Conservation (phyloP, 2,329 filamentous ascomycete genomes). For the Ceratocystiopsis minuta region DNA sequence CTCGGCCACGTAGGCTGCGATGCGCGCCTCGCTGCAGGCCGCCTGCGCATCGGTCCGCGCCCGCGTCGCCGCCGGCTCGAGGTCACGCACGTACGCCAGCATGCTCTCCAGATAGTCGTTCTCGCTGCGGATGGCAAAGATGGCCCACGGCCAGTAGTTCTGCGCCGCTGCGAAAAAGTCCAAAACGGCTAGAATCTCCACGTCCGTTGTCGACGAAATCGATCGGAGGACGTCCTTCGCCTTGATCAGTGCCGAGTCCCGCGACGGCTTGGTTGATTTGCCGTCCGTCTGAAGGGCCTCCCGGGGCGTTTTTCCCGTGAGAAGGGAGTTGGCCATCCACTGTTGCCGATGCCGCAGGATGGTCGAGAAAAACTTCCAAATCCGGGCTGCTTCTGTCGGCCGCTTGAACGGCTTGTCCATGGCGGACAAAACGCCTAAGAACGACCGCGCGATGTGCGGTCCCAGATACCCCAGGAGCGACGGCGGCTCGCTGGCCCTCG, state of each 20-base stretch:
- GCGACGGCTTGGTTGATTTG: constrained; percentile 29
- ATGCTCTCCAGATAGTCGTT: constrained; percentile 54
- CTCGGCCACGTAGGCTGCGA: constrained; percentile 71
- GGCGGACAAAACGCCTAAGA: constrained; percentile 59
- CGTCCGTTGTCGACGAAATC: constrained; percentile 45
- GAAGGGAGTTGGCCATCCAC: constrained; percentile 85
- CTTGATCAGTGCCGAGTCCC: constrained; percentile 51
- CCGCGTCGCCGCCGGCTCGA: constrained; percentile 33
- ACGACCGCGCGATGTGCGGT: constrained; percentile 63
- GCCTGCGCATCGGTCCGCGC: constrained; percentile 36
- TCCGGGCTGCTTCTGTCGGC: constrained; percentile 42
- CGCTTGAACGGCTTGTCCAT: constrained; percentile 61
- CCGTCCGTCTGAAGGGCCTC: constrained; percentile 44
- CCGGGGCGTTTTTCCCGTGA: constrained; percentile 73
- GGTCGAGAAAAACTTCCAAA: constrained; percentile 75
- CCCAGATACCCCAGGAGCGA: constrained; percentile 85
- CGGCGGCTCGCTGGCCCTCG: constrained; percentile 53
- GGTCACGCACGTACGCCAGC: constrained; percentile 46
- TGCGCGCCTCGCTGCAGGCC: constrained; percentile 44
- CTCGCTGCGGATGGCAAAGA: constrained; percentile 60
- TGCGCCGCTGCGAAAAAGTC: constrained; percentile 79
- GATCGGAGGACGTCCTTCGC: constrained; percentile 54
- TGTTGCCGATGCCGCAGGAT: constrained; percentile 83
- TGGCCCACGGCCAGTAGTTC: constrained; percentile 91
- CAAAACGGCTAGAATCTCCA: constrained; percentile 55